Base-by-base conservation (phyloP, 192 early-diverging fungal species). In the Coemansia reversa region DNA sequence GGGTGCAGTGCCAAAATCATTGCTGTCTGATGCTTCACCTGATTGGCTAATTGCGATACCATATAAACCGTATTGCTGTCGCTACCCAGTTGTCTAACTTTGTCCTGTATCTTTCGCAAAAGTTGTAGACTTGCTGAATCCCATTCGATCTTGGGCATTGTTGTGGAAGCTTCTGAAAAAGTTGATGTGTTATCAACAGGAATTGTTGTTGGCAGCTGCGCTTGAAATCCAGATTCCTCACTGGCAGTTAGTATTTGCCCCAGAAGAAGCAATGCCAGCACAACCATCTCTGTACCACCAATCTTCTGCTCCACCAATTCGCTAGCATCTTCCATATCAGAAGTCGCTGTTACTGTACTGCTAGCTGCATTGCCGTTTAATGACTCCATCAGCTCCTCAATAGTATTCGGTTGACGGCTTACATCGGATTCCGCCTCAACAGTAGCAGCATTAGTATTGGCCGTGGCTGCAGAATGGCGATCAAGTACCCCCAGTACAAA, bases 401-500 rank as follows among this genome's bases (percentile, higher is more conserved):
- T 57, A n/a, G 65, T 30, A 14, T 32, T 29, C 45, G 18, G 45
- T 12, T 30, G 12, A 2, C 12, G 39, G 12, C 16, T 45, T 45
- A 45, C 14, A 45, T 16, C 39, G 12, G 39, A 45, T 45, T 11
- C 39, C 19, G 39, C 33, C 28, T 24, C 59, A 55, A 18, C 28
- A 32, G 55, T 58, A 7, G 3, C 57, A 55, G 47, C 7, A 19
- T 51, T 20, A 23, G 5, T 62, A 28, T 22, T 20, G 32, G 18
- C 9, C 47, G 51, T 19, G 30, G 47, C 53, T 9, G 78, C 60
- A 42, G 79, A 24, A 19, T 69, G 55, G 0, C 81, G 75, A 64
- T 89, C 87, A 14, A 91, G 58, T 19, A 88, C 82, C 55, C 84
- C 86, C 30, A 86, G 83, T 16, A 85, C 86, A 77, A 90, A 86